phyloP scores from a whole-genome alignment of 2,329 filamentous ascomycete genomes.

The Trichophaea hybrida region DNA sequence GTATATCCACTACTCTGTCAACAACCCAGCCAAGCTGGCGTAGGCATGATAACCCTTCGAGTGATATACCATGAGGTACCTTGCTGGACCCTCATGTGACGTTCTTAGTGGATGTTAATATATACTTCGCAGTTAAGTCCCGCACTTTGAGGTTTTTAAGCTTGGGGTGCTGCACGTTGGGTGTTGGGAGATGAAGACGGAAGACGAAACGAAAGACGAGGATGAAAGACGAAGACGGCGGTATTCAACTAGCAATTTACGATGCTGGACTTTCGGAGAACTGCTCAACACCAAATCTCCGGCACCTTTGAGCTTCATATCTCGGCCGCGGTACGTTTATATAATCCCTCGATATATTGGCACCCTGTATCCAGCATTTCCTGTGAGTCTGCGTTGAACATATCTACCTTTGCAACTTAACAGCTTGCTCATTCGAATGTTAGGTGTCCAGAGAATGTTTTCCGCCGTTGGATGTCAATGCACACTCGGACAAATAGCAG shows the following conservation, averaged over 20 bases:
- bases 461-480: too few relatives aligned
- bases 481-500: too few relatives aligned
- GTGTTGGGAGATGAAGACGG: neutral
- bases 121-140: neutral
- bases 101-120: neutral
- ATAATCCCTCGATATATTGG: too few relatives aligned
- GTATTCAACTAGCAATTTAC: neutral
- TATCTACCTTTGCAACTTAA: too few relatives aligned
- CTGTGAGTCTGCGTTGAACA: too few relatives aligned
- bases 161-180: neutral
- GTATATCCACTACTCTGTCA: neutral
- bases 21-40: too few relatives aligned
- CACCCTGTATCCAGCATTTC: too few relatives aligned
- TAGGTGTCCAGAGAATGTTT: too few relatives aligned
- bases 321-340: too few relatives aligned
- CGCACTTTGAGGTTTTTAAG: neutral
- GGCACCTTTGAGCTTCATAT: too few relatives aligned
- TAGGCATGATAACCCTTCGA: neutral
- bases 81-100: neutral
- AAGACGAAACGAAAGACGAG: neutral
- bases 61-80: neutral
- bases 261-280: neutral
- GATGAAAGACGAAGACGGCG: neutral
- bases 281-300: too few relatives aligned
- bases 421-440: too few relatives aligned